Percentiles rank a stretch among this genome's conserved stretches.
Evolutionary conservation across 306 rosid genomes (phyloP).

Genomic region (Casuarina glauca): DNA sequence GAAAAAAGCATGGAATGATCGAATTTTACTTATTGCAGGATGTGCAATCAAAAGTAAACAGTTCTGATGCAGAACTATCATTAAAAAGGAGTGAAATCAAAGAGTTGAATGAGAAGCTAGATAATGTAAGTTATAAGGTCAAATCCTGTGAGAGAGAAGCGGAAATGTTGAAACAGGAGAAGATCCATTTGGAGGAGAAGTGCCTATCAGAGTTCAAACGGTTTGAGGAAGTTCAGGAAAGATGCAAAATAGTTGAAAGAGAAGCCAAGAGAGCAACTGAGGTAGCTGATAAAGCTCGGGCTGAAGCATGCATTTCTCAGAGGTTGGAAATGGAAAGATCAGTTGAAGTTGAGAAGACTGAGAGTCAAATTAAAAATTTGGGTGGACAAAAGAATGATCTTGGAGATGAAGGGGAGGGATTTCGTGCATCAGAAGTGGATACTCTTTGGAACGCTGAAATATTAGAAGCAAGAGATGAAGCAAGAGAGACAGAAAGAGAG

Average conservation of each 20-base stretch:
- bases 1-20: neutral
- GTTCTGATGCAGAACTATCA: conserved; percentile 69
- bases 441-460: conserved; percentile 54
- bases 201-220: conserved; percentile 71
- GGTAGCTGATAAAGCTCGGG: conserved; percentile 75
- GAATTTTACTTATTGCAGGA: conserved; percentile 48
- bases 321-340: conserved; percentile 82
- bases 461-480: conserved; percentile 73
- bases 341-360: conserved; percentile 77
- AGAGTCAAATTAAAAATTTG: conserved; percentile 69
- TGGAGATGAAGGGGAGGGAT: conserved; percentile 48
- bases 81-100: conserved; percentile 60
- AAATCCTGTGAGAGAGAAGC: conserved; percentile 80
- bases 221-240: conserved; percentile 75
- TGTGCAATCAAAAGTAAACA: conserved; percentile 75
- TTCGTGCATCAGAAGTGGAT: conserved; percentile 59
- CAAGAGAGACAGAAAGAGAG: conserved; percentile 81
- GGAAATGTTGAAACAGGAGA: conserved; percentile 68
- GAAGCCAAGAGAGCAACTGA: conserved; percentile 73
- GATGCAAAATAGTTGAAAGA: conserved; percentile 74
- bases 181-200: conserved; percentile 68
- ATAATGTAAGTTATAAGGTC: conserved; percentile 57
- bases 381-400: conserved; percentile 59
- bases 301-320: conserved; percentile 66
- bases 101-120: conserved; percentile 63